Percentiles rank a stretch among this genome's conserved stretches.
phyloP scores from a whole-genome alignment of 1,284 basidiomycete species.

The Boletus semigastroideus region DNA sequence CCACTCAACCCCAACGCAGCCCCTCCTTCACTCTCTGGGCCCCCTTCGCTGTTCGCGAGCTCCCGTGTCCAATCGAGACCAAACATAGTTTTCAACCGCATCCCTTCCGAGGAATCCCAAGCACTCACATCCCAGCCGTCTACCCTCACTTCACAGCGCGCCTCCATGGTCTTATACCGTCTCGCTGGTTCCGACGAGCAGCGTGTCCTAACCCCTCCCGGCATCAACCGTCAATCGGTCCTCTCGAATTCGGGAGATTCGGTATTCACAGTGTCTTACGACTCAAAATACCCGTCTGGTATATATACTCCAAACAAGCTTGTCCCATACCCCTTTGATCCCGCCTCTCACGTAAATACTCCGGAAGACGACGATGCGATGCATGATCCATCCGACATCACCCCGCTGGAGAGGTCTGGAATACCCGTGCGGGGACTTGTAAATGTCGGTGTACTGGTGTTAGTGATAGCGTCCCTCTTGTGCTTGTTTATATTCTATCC shows the following conservation, averaged over 20 bases:
- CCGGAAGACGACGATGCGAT: constrained; percentile 65
- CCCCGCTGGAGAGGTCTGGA: constrained; percentile 21
- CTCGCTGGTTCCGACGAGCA: constrained; percentile 47
- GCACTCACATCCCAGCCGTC: constrained; percentile 31
- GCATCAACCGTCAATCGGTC: constrained; percentile 39
- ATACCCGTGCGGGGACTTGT: constrained; percentile 54
- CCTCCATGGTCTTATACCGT: constrained; percentile 69
- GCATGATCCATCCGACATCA: constrained; percentile 51
- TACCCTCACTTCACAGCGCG: constrained; percentile 31
- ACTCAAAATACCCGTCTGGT: constrained; percentile 64
- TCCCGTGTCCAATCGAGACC: constrained; percentile 34
- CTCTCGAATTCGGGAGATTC: constrained; percentile 48
- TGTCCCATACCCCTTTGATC: constrained; percentile 69
- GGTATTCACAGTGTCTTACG: constrained; percentile 51
- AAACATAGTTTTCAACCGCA: constrained; percentile 38
- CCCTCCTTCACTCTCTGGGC: constrained; percentile 8
- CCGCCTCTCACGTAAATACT: constrained; percentile 54
- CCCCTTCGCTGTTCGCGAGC: constrained; percentile 23
- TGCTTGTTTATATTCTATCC: constrained; percentile 80
- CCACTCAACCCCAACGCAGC: constrained; percentile 46
- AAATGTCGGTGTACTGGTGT: constrained; percentile 56
- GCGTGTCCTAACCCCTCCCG: constrained; percentile 21
- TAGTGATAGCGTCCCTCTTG: constrained; percentile 50
- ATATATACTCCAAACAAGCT: constrained; percentile 42
- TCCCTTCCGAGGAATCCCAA: constrained; percentile 51